Evolutionary conservation across 129 eudicot genomes (phyloP), one percentile per base, ranked within the genome.

Genomic region (Sambucus nigra): DNA sequence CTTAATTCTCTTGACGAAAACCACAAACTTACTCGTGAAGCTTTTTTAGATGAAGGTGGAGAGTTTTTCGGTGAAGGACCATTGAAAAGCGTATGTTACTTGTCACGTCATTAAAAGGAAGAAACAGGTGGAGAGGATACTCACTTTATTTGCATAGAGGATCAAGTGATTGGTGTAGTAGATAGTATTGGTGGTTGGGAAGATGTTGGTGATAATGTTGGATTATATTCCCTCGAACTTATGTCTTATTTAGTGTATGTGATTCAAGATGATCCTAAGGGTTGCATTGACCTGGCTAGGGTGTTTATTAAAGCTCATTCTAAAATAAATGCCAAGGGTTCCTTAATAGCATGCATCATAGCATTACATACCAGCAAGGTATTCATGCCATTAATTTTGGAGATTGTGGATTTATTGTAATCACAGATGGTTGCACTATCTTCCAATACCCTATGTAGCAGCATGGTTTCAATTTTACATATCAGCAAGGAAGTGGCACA

Each of bases 171-270:
- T 56, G 98, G 98, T 28, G 93, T 89, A 42, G 98, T 95, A 1
- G 98, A 89, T 73, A 95, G 95, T 23, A 95, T 89, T 45, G 98
- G 98, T 50, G 98, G 98, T 6, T 89, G 98, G 98, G 86, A 95
- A 9, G 94, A 79, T 49, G 79, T 81, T 48, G 98, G 98, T 32
- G 66, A 84, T 56, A 73, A 89, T 72, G 88, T 95, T 3, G 98
- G 98, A 41, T 55, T 55, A 21, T 89, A 89, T 77, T 78, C 98
- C 16, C 88, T 94, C 54, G 77, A 79, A 62, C 83, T 84, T 53
- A 84, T 89, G 97, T 76, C 85, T 47, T 75, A 89, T 79, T 81
- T 93, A 1, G 73, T 89, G 3, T 17, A 11, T 47, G 95, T 86
- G 11, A 81, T 89, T 46, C 53, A 51, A 58, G 75, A 33, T 26